Evolutionary conservation across 1,139 yeast genomes (phyloP).

Genomic region (Debaryomyces psychrophilus): DNA sequence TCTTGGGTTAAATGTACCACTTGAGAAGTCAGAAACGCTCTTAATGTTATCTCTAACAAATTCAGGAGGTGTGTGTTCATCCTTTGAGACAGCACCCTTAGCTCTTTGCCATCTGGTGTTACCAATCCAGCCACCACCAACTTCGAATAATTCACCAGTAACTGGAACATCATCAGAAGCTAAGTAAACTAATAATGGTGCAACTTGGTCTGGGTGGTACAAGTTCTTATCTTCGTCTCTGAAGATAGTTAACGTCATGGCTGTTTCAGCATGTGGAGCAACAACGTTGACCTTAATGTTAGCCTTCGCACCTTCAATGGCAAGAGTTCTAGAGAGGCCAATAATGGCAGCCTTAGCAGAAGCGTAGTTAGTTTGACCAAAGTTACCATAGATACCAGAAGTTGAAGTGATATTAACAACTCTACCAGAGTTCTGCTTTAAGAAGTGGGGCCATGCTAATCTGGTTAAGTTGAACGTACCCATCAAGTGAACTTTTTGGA

Average conservation of each 20-base stretch:
- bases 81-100: conserved; percentile 73
- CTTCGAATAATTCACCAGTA: conserved; percentile 47
- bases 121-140: conserved; percentile 91
- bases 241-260: conserved; percentile 91
- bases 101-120: conserved; percentile 95
- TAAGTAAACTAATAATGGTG: conserved; percentile 82
- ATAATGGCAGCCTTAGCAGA: conserved; percentile 90
- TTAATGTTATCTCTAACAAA: conserved; percentile 68
- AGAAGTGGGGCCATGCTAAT: conserved; percentile 91
- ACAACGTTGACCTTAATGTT: conserved; percentile 79
- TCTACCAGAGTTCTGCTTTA: conserved; percentile 77
- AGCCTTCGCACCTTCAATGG: conserved; percentile 83
- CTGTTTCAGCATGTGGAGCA: conserved; percentile 98
- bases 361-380: conserved; percentile 96
- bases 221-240: conserved; percentile 74
- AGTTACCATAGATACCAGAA: conserved; percentile 95
- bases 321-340: conserved; percentile 83
- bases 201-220: conserved; percentile 87
- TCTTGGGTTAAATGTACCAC: conserved; percentile 61
- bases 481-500: conserved; percentile 76
- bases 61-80: conserved; percentile 64
- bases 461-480: conserved; percentile 85
- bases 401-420: conserved; percentile 91
- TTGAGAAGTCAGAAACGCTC: conserved; percentile 65
- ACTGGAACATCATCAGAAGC: conserved; percentile 72